These are phyloP conservation scores for Plantago coronopus DNA, from an alignment of 305 asterid species.

Conservation along the genomic window DNA sequence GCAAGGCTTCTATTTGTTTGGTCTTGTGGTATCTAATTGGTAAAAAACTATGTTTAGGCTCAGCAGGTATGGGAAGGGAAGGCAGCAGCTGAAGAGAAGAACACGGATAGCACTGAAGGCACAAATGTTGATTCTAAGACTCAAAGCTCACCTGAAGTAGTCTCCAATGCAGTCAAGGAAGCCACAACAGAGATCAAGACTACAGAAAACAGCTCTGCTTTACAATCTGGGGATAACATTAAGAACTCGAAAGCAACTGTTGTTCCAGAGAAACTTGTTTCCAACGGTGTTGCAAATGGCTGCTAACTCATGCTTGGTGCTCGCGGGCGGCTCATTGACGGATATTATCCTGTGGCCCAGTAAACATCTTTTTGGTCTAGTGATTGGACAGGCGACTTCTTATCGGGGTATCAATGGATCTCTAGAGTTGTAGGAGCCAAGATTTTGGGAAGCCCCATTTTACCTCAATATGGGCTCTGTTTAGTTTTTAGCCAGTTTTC, in stretches of 20 bases:
- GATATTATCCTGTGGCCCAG: constrained; percentile 12
- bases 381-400: constrained; percentile 5
- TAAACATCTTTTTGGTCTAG: background rate
- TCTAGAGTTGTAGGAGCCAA: background rate
- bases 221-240: background rate
- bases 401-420: background rate
- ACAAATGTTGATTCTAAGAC: constrained; percentile 25
- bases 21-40: too few species aligned
- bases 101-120: constrained; percentile 37
- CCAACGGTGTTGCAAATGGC: constrained; percentile 35
- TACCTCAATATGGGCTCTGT: constrained; percentile 25
- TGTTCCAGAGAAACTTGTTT: constrained; percentile 30
- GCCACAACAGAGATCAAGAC: constrained; percentile 18
- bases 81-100: constrained; percentile 36
- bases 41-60: constrained; percentile 32
- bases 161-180: constrained; percentile 20
- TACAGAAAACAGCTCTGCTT: constrained; percentile 18
- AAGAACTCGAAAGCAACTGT: constrained; percentile 5
- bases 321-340: background rate
- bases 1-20: background rate
- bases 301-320: constrained; percentile 33
- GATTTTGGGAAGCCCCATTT: constrained; percentile 10
- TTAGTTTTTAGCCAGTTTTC: constrained; percentile 24
- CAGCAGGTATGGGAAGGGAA: constrained; percentile 54
- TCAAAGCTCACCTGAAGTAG: constrained; percentile 24